Evolutionary conservation across 441 rosid species (phyloP).

Genomic region (Erysimum pusillum): DNA sequence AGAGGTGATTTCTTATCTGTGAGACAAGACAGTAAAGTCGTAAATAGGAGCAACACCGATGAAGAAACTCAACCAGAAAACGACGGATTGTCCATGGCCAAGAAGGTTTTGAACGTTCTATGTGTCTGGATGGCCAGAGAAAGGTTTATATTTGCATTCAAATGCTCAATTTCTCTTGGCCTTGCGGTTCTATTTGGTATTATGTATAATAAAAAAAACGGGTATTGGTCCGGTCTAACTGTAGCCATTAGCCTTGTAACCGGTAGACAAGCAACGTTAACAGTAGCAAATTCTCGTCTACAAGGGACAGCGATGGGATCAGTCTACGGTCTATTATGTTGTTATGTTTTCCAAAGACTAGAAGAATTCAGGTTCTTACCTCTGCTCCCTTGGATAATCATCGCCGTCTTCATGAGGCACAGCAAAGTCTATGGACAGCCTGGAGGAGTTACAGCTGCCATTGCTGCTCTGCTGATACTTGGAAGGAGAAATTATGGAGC

Average conservation of each 20-base stretch:
- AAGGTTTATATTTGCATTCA: conserved; percentile 64
- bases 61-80: conserved; percentile 39
- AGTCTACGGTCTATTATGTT: conserved; percentile 72
- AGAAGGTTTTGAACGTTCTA: conserved; percentile 37
- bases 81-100: conserved; percentile 29
- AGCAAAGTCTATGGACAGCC: conserved; percentile 80
- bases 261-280: conserved; percentile 73
- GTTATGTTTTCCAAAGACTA: conserved; percentile 55
- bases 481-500: conserved; percentile 72
- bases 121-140: conserved; percentile 46
- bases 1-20: conserved; percentile 47
- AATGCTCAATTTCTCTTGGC: conserved; percentile 78
- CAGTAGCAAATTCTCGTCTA: conserved; percentile 71
- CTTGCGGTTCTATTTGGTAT: conserved; percentile 78
- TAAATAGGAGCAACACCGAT: conserved; percentile 16
- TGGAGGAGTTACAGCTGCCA: conserved; percentile 69
- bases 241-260: conserved; percentile 71
- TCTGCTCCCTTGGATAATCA: conserved; percentile 78
- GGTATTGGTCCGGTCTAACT: conserved; percentile 83
- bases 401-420: conserved; percentile 70
- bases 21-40: conserved; percentile 14
- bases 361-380: conserved; percentile 60
- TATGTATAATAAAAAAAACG: conserved; percentile 60
- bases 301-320: conserved; percentile 90
- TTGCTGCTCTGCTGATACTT: conserved; percentile 72